These are phyloP conservation scores for Cymodocea nodosa DNA, from an alignment of 116 monocot genomes.

Conservation along the genomic window DNA sequence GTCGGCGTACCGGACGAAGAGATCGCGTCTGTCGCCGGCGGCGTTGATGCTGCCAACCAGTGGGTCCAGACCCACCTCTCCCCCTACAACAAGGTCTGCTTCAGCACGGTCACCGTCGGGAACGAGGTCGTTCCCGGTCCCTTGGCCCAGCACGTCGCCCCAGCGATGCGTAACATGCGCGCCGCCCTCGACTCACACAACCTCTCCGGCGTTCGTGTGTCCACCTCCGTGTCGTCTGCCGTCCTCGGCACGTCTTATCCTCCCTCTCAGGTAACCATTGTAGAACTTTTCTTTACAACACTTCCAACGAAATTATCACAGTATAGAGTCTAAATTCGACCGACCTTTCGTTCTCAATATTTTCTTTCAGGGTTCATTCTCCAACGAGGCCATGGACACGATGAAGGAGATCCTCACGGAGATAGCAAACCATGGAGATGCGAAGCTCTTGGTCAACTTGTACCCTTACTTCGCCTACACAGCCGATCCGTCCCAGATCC, in stretches of 20 bases:
- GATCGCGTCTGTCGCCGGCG: neutral
- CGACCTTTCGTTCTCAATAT: too few species aligned
- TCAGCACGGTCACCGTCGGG: slow-evolving; percentile 2
- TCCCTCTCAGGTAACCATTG: slow-evolving; percentile 15
- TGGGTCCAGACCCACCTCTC: slow-evolving; percentile 6
- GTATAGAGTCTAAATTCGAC: too few species aligned
- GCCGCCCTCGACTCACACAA: slow-evolving; percentile 21
- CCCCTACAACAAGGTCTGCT: neutral
- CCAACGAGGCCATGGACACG: neutral
- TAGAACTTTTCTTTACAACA: too few species aligned
- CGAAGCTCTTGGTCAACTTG: slow-evolving; percentile 41
- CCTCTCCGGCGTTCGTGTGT: slow-evolving; percentile 25
- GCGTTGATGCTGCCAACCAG: neutral
- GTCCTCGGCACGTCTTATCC: slow-evolving; percentile 41
- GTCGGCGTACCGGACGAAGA: neutral
- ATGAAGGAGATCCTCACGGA: slow-evolving; percentile 29
- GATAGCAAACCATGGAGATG: slow-evolving; percentile 14
- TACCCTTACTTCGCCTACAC: slow-evolving; percentile 63
- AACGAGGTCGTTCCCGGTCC: slow-evolving; percentile 56
- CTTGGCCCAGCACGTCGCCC: slow-evolving; percentile 22
- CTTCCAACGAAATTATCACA: too few species aligned
- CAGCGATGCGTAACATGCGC: slow-evolving; percentile 54
- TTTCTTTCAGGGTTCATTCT: slow-evolving; percentile 38
- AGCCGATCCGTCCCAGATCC: slow-evolving; percentile 9
- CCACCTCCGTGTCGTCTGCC: slow-evolving; percentile 32